Base-by-base conservation (phyloP, 345 rosid genomes). In the Conringia planisiliqua region DNA sequence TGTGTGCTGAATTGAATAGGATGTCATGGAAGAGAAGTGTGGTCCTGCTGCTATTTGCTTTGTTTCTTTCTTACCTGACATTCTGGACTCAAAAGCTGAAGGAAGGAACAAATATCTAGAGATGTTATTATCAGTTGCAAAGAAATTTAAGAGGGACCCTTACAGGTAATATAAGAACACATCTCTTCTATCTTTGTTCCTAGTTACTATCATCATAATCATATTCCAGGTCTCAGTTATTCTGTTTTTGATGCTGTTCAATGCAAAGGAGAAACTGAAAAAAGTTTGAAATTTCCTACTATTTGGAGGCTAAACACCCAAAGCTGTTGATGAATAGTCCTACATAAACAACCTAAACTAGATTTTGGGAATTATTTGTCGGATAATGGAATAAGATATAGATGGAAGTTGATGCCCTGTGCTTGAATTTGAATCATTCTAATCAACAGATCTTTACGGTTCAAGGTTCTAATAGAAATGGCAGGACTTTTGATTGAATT, bases 1-100 rank as follows among this genome's bases (percentile, higher is more conserved):
- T 6, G 60, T 20, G 20, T 24, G 2, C 10, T 35, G 32, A 55
- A 10, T 66, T 83, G 38, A 54, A 74, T 72, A 94, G 97, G 96
- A 82, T 62, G 88, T 81, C 65, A 85, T 94, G 93, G 91, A 88
- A 70, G 90, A 94, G 77, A 91, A 94, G 75, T 94, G 98, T 64
- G 86, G 93, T 32, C 79, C 96, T 6, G 97, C 98, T 18, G 97
- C 96, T 77, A 94, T 94, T 78, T 94, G 98, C 76, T 94, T 94
- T 71, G 89, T 89, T 67, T 84, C 97, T 56, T 94, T 94, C 91
- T 82, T 94, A 62, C 97, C 98, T 14, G 97, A 94, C 68, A 91
- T 94, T 81, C 79, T 94, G 85, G 98, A 94, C 82, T 85, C 97
- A 71, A 91, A 91, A 82, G 98, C 98, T 1, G 90, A 89, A 76